Percentiles rank a stretch among this genome's conserved stretches.
These are phyloP conservation scores for Fraxinus angustifolia DNA, from an alignment of 305 asterid genomes.

Conservation along the genomic window DNA sequence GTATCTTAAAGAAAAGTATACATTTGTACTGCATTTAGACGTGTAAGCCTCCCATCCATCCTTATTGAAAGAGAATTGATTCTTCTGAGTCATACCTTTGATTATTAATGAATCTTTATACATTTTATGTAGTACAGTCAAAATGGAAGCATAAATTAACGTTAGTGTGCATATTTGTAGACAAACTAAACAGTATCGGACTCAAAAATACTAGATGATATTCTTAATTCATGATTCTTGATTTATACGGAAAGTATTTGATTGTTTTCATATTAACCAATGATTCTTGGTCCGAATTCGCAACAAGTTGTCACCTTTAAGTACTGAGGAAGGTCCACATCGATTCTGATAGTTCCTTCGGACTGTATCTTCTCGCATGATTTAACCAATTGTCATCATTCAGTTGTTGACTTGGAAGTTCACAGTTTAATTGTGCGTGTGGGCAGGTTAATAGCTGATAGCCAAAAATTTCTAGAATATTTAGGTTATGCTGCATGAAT, in stretches of 20 bases:
- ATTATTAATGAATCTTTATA: constrained; percentile 22
- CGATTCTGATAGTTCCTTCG: constrained; percentile 21
- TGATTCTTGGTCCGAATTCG: not conserved
- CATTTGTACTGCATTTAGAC: constrained; percentile 30
- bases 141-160: constrained; percentile 12
- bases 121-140: constrained; percentile 14
- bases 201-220: not conserved
- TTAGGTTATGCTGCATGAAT: constrained; percentile 27
- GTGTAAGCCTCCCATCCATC: constrained; percentile 44
- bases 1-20: constrained; percentile 17
- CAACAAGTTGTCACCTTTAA: not conserved
- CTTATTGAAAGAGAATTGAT: constrained; percentile 26
- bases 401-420: constrained; percentile 25
- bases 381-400: constrained; percentile 21
- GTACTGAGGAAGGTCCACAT: not conserved
- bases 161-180: not conserved
- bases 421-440: constrained; percentile 25
- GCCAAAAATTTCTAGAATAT: constrained; percentile 12
- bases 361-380: constrained; percentile 29
- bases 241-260: not conserved
- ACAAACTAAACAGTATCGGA: not conserved
- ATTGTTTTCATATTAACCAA: not conserved
- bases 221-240: not conserved
- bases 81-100: constrained; percentile 26
- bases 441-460: constrained; percentile 7